Percentiles rank a stretch among this genome's conserved stretches.
Conservation (phyloP, 495 filamentous ascomycete genomes). For the Neurospora terricola region DNA sequence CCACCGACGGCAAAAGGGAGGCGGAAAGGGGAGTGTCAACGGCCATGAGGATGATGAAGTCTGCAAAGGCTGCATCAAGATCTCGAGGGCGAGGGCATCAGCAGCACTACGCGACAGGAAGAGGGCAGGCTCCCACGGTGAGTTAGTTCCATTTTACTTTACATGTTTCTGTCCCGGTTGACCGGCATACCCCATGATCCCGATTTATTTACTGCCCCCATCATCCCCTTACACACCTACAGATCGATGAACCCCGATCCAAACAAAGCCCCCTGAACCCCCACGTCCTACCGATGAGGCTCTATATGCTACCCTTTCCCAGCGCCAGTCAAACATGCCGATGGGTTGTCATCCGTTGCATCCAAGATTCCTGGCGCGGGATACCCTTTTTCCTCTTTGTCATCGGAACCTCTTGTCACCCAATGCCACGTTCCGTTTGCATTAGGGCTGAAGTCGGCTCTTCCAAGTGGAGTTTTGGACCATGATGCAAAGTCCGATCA, state of each 20-base stretch:
- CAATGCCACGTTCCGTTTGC: not conserved
- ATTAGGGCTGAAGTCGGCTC: not conserved
- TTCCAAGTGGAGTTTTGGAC: not conserved
- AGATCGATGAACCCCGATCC: not conserved
- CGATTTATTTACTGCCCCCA: not conserved
- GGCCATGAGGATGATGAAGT: slow-evolving; percentile 5
- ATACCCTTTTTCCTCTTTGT: not conserved
- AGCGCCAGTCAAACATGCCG: not conserved
- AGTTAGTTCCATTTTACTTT: slow-evolving; percentile 3
- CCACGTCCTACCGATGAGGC: not conserved
- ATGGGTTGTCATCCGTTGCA: not conserved
- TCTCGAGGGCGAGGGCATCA: slow-evolving; percentile 15
- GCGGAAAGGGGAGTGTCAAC: not conserved
- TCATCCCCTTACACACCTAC: not conserved
- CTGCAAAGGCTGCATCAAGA: slow-evolving; percentile 24
- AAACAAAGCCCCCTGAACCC: not conserved
- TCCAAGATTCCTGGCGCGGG: not conserved
- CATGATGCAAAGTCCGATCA: not conserved
- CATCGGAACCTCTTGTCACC: not conserved
- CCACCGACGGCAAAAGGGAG: not conserved
- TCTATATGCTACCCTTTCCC: not conserved
- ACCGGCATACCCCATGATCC: not conserved
- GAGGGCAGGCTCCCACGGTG: slow-evolving; percentile 8
- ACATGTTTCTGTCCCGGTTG: not conserved
- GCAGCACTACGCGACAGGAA: not conserved